Evolutionary conservation across 768 basidiomycete genomes (phyloP), one percentile per base, ranked within the genome.

Genomic region (Termitomyces sp.): DNA sequence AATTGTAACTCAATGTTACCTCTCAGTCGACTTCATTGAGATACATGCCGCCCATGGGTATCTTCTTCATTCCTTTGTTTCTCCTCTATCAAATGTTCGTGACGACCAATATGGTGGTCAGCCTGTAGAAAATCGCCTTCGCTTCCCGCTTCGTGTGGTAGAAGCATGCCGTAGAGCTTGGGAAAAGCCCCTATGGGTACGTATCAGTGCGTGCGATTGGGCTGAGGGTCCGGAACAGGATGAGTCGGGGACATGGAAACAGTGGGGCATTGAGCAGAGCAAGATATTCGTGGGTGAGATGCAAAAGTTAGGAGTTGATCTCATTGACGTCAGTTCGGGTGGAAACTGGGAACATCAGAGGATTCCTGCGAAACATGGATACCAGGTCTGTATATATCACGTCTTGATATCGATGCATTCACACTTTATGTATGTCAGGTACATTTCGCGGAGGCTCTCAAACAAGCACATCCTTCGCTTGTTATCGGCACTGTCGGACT

Each of bases 221-320:
- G 81, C 80, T 9, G 75, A 78, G 53, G 76, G 74, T 5, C 74
- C 75, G 5, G 78, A 87, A 82, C 70, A 78, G 75, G 66, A 79
- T 72, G 70, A 73, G 66, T 66, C 81, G 19, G 84, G 80, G 14
- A 68, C 71, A 53, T 90, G 81, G 81, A 76, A 74, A 56, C 78
- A 82, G 51, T 90, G 90, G 88, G 91, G 90, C 11, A 73, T 91
- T 51, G 85, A 91, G 64, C 91, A 94, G 69, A 88, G 80, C 66
- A 84, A 75, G 33, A 63, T 84, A 35, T 75, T 85, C 31, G 75
- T 76, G 2, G 76, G 77, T 14, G 77, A 82, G 66, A 67, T 92
- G 63, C 67, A 79, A 63, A 74, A 81, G 54, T 60, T 83, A 5
- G 88, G 86, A 8, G 76, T 92, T 12, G 91, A 93, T 65, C 71